A percentile compares a stretch with the other conserved stretches of the same genome.
phyloP scores from a whole-genome alignment of 1,284 basidiomycete genomes.

The Trametes hirsuta region DNA sequence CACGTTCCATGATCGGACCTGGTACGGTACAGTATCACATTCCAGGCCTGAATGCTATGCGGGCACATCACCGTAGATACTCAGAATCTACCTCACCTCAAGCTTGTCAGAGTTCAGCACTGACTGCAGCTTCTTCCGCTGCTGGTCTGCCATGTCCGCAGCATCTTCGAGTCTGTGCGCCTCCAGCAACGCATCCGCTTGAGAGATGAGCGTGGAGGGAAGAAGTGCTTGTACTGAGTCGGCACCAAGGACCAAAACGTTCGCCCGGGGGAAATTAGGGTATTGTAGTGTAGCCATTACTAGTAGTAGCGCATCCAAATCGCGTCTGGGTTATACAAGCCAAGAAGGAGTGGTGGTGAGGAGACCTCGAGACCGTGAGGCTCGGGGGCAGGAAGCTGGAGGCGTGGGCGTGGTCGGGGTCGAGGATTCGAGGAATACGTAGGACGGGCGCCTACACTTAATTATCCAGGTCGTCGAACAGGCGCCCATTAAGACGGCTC shows the following conservation, averaged over 20 bases:
- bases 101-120: slow-evolving; percentile 52
- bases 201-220: slow-evolving; percentile 72
- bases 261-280: slow-evolving; percentile 56
- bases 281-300: slow-evolving; percentile 30
- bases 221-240: slow-evolving; percentile 70
- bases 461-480: not conserved
- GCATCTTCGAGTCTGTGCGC: slow-evolving; percentile 69
- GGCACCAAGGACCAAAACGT: slow-evolving; percentile 63
- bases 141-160: slow-evolving; percentile 60
- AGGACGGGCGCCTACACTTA: not conserved
- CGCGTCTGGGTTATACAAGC: not conserved
- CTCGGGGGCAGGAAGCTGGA: not conserved
- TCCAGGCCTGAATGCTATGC: not conserved
- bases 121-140: slow-evolving; percentile 57
- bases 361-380: not conserved
- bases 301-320: not conserved
- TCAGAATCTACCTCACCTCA: slow-evolving; percentile 43
- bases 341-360: not conserved
- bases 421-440: not conserved
- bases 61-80: not conserved
- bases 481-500: not conserved
- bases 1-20: too few relatives aligned
- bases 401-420: not conserved
- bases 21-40: too few relatives aligned
- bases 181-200: slow-evolving; percentile 71